phyloP scores from a whole-genome alignment of 129 eudicot genomes.

The Apium graveolens region DNA sequence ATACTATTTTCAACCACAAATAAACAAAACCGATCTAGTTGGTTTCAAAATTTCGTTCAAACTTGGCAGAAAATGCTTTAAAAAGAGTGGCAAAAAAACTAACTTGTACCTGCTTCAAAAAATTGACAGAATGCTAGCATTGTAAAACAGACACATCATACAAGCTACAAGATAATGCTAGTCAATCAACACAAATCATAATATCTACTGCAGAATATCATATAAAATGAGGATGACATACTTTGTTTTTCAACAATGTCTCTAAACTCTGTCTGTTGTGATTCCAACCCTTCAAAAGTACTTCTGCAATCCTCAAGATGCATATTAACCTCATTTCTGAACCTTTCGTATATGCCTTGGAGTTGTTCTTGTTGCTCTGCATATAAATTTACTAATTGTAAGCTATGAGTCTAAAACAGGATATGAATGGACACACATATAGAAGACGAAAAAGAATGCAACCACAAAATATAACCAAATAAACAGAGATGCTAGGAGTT shows the following conservation, averaged over 20 bases:
- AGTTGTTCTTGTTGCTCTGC: conserved; percentile 77
- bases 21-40: background rate
- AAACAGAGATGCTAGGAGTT: background rate
- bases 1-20: background rate
- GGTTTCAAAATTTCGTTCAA: background rate
- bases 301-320: conserved; percentile 52
- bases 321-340: conserved; percentile 56
- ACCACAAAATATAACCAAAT: background rate
- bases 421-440: background rate
- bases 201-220: background rate
- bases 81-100: background rate
- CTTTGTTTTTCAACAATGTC: conserved; percentile 62
- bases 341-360: conserved; percentile 47
- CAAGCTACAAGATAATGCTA: background rate
- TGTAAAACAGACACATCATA: background rate
- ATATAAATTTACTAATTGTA: background rate
- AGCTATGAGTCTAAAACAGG: background rate
- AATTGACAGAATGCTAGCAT: background rate
- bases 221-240: conserved; percentile 20
- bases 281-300: conserved; percentile 63
- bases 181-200: background rate
- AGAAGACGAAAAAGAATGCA: background rate
- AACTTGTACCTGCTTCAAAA: background rate
- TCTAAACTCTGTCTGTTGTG: conserved; percentile 51
- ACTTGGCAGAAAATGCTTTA: background rate